Percentiles rank a stretch among this genome's conserved stretches.
Conservation (phyloP, 2,329 filamentous ascomycete species). For the Fusarium tuaranense region DNA sequence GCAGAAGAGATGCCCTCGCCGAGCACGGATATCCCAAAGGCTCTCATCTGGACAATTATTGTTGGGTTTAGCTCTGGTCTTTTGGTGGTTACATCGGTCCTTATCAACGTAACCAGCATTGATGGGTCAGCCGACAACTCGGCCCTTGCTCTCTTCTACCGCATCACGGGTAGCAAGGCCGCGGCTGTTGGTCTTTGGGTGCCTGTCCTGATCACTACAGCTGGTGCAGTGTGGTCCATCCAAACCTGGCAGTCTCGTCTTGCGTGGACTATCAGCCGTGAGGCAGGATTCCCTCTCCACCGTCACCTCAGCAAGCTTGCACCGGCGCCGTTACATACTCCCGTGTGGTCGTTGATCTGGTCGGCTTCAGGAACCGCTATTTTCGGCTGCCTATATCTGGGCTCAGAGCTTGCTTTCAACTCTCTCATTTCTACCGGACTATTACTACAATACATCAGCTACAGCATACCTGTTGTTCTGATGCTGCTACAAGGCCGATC, state of each 20-base stretch:
- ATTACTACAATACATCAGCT: conserved; percentile 40
- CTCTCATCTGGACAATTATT: conserved; percentile 41
- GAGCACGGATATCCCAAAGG: conserved; percentile 38
- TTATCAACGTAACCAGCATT: conserved; percentile 35
- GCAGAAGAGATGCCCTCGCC: conserved; percentile 47
- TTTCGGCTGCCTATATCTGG: conserved; percentile 5
- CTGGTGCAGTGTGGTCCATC: conserved; percentile 42
- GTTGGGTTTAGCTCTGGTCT: conserved; percentile 39
- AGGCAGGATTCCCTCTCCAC: conserved; percentile 42
- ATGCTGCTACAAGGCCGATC: conserved; percentile 39
- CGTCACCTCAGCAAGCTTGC: conserved; percentile 38
- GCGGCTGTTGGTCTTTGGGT: conserved; percentile 41
- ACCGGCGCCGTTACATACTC: conserved; percentile 39
- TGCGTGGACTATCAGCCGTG: conserved; percentile 45
- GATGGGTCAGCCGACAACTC: conserved; percentile 36
- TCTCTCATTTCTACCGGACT: conserved; percentile 1
- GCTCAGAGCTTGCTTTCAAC: conserved; percentile 4
- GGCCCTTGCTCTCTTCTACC: conserved; percentile 37
- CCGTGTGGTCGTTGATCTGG: conserved; percentile 40
- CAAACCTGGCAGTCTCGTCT: conserved; percentile 47
- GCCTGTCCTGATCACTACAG: conserved; percentile 37
- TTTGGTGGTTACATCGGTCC: conserved; percentile 32
- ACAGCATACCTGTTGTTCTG: conserved; percentile 43
- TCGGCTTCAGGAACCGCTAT: conserved; percentile 37
- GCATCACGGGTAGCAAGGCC: conserved; percentile 38